phyloP scores from a whole-genome alignment of 257 asterid species.

The Solanum bulbocastanum region DNA sequence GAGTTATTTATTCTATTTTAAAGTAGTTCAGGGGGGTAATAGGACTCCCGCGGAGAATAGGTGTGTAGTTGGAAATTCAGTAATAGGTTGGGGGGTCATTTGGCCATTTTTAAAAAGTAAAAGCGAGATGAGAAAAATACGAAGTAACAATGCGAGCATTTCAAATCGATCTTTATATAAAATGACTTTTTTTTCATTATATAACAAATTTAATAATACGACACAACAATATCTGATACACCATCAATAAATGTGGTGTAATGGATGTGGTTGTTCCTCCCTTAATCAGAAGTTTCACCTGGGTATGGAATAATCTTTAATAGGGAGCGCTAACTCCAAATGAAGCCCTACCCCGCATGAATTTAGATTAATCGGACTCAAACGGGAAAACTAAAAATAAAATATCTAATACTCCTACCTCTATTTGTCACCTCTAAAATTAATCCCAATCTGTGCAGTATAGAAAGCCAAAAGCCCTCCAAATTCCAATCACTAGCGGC shows the following conservation, averaged over 20 bases:
- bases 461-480: background rate
- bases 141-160: background rate
- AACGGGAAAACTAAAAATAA: too few relatives aligned
- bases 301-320: accelerated
- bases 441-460: background rate
- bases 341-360: accelerated
- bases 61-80: too few relatives aligned
- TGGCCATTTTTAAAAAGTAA: too few relatives aligned
- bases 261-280: accelerated
- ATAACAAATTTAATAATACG: background rate
- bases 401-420: too few relatives aligned
- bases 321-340: accelerated
- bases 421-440: background rate
- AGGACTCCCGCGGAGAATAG: too few relatives aligned
- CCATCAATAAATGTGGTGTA: background rate
- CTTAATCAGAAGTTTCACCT: too few relatives aligned
- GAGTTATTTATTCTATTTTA: too few relatives aligned
- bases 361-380: background rate
- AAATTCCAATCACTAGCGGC: background rate
- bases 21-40: too few relatives aligned
- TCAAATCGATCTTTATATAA: background rate
- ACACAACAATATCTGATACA: background rate
- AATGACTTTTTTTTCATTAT: background rate
- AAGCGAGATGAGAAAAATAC: too few relatives aligned
- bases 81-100: too few relatives aligned